phyloP scores from a whole-genome alignment of 179 eudicot species.

The Beta corolliflora region DNA sequence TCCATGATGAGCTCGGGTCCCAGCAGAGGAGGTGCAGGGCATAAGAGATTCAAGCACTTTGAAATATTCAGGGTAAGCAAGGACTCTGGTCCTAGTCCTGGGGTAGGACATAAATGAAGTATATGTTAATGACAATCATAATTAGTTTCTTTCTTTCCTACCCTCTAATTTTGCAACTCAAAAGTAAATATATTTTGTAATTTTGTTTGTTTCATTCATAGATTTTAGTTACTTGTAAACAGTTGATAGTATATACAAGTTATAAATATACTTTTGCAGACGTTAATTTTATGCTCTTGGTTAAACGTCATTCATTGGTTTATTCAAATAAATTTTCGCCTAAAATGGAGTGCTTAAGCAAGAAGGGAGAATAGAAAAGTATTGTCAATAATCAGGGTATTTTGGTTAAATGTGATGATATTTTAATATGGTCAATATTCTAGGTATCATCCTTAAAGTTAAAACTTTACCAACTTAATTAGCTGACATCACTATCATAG shows the following conservation, averaged over 20 bases:
- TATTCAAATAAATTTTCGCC: no score
- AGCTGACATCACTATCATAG: no score
- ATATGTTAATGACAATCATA: not conserved
- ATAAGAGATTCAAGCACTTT: slow-evolving; percentile 19
- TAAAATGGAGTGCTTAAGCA: no score
- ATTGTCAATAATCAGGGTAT: no score
- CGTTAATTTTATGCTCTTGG: no score
- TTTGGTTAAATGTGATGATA: no score
- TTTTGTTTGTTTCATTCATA: not conserved
- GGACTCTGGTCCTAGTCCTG: slow-evolving; percentile 35
- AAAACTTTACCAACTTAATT: no score
- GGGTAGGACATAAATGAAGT: slow-evolving; percentile 24
- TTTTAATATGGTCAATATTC: no score
- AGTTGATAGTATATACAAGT: not conserved
- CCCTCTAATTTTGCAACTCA: not conserved
- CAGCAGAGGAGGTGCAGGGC: slow-evolving; percentile 36
- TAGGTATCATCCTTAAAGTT: no score
- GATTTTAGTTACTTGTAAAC: not conserved
- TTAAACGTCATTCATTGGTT: no score
- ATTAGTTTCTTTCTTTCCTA: not conserved
- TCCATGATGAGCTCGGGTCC: slow-evolving; percentile 36
- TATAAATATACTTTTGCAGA: no score
- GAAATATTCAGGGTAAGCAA: slow-evolving; percentile 6
- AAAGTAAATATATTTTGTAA: slow-evolving; percentile 4
- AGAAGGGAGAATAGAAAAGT: no score